Evolutionary conservation across 495 filamentous ascomycete species (phyloP), one percentile per base, ranked within the genome.

Genomic region (Talaromyces proteolyticus): DNA sequence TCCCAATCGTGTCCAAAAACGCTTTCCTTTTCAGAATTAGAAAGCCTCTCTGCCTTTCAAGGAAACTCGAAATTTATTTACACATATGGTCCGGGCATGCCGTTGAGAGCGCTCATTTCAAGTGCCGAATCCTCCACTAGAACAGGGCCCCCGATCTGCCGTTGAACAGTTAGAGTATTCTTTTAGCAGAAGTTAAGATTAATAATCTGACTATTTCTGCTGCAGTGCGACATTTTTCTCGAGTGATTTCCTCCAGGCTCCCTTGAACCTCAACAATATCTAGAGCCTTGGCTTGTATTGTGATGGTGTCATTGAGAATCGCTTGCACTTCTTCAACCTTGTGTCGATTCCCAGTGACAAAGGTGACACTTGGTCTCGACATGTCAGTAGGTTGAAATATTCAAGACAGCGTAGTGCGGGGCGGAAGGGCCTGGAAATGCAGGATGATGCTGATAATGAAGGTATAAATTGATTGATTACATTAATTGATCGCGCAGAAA

Each of bases 61-160:
- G 25, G n/a, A n/a, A 14, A 36, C 44, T 29, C 11, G 17, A 38
- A 47, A 4, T 12, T 14, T 6, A 70, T 81, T 20, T 72, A 95
- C 90, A 96, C 86, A 65, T 96, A 95, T 17, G 91, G 88, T 1
- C 91, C 91, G 11, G 91, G 91, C 41, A 96, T 69, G 14, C 84
- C 86, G 19, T 85, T 78, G 52, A 93, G 71, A 11, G 89, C 89
- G 61, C 86, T 81, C 64, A 95, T 95, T 69, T 87, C 89, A 34
- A 96, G 70, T 61, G 84, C 87, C 10, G 90, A 95, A 68, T 96
- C 91, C 65, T 96, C 91, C n/a, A 93, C 87, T n/a, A 95, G 74
- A 21, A 95, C 91, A 6, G 91, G 88, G 1, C 89, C 90, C 50
- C 78, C 56, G 40, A 89, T 60, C 88, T 91, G 42, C 8, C 8